Conservation (phyloP, 805 yeast species). For the Ogataea chonburiensis region DNA sequence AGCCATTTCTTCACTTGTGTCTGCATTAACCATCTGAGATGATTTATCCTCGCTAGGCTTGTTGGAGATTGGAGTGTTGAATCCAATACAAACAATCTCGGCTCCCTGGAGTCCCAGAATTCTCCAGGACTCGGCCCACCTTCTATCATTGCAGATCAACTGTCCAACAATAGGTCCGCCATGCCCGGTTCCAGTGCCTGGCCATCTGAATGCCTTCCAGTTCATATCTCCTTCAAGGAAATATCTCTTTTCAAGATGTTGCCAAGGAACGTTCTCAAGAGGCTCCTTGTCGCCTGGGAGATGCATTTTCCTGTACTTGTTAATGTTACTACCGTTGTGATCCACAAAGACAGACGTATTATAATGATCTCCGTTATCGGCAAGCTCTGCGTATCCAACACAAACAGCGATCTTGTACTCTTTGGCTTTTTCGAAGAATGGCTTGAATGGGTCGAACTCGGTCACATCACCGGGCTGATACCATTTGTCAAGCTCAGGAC, state of each 20-base stretch:
- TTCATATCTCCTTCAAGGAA: constrained; percentile 38
- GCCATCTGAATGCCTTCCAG: constrained; percentile 36
- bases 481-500: constrained; percentile 36
- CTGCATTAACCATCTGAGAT: constrained; percentile 26
- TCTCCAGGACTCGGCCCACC: constrained; percentile 43
- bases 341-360: constrained; percentile 36
- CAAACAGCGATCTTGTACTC: constrained; percentile 32
- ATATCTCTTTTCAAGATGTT: constrained; percentile 40
- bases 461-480: constrained; percentile 38
- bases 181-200: constrained; percentile 34
- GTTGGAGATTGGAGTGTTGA: constrained; percentile 38
- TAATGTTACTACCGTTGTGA: constrained; percentile 31
- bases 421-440: constrained; percentile 37
- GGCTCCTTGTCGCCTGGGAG: constrained; percentile 39
- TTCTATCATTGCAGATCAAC: constrained; percentile 40
- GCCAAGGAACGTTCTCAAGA: constrained; percentile 32
- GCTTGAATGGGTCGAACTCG: constrained; percentile 26
- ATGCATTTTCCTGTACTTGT: constrained; percentile 39
- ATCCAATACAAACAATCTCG: constrained; percentile 37
- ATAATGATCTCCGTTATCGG: constrained; percentile 38
- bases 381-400: constrained; percentile 39
- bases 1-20: constrained; percentile 28
- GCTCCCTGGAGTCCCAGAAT: constrained; percentile 38
- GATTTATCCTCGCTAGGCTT: constrained; percentile 29
- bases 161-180: constrained; percentile 37